These are phyloP conservation scores for Zizania palustris DNA, from an alignment of 202 grass and related monocot genomes.

Conservation along the genomic window DNA sequence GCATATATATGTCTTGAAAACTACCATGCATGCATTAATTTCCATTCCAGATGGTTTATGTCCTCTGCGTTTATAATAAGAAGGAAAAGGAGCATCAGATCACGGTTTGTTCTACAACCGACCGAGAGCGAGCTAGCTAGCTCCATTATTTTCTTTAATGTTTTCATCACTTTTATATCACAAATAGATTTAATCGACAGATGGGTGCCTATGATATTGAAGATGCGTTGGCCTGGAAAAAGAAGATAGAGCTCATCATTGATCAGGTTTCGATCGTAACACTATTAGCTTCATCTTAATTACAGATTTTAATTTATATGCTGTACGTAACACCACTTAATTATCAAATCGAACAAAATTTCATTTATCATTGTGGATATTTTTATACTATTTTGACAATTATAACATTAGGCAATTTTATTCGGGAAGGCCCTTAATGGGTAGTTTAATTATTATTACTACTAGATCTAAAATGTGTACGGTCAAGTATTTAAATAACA, in stretches of 20 bases:
- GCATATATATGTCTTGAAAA: too few species aligned
- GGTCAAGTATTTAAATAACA: too few species aligned
- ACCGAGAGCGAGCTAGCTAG: too few species aligned
- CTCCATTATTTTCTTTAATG: background rate
- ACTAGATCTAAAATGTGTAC: too few species aligned
- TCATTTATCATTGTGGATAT: background rate
- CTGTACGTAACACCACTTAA: background rate
- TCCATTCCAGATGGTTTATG: constrained; percentile 86
- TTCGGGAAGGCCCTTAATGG: background rate
- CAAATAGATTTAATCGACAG: constrained; percentile 41
- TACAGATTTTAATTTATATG: background rate
- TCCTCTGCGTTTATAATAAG: constrained; percentile 87
- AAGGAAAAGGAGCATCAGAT: constrained; percentile 91
- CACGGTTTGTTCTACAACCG: constrained; percentile 60
- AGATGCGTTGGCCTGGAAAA: constrained; percentile 85
- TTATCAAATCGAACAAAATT: background rate
- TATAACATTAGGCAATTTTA: background rate
- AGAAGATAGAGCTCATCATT: constrained; percentile 83
- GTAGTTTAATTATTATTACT: too few species aligned
- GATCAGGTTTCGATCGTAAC: constrained; percentile 71
- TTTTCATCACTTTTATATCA: constrained; percentile 3
- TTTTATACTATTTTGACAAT: constrained; percentile 15
- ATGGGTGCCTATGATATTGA: constrained; percentile 92
- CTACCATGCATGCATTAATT: too few species aligned
- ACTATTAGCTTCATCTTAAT: background rate